phyloP scores from a whole-genome alignment of 2,329 filamentous ascomycete genomes.

The Amesomyces nigricolor region DNA sequence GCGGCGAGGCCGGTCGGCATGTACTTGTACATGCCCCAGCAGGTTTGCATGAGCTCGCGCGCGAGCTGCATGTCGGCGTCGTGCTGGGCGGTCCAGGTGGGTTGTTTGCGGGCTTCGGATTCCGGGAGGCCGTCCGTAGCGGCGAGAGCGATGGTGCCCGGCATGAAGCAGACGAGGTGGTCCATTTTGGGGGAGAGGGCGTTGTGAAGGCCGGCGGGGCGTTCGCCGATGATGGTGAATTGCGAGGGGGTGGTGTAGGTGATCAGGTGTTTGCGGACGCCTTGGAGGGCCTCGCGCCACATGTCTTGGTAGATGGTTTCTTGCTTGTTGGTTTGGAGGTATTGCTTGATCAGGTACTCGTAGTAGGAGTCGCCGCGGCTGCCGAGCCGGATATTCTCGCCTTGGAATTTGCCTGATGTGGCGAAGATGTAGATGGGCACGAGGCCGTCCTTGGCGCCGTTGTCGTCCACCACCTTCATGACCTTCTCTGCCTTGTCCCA shows the following conservation, averaged over 20 bases:
- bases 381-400: conserved; percentile 81
- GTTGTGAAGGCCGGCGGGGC: conserved; percentile 64
- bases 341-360: conserved; percentile 98
- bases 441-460: conserved; percentile 71
- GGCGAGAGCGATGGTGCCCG: conserved; percentile 86
- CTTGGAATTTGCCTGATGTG: conserved; percentile 70
- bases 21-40: conserved; percentile 94
- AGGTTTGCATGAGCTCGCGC: conserved; percentile 88
- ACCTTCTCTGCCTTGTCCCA: conserved; percentile 90
- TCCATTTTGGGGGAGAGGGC: conserved; percentile 87
- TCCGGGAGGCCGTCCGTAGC: conserved; percentile 75
- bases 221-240: conserved; percentile 86
- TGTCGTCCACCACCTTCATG: conserved; percentile 84
- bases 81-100: conserved; percentile 69
- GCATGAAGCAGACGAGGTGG: conserved; percentile 95
- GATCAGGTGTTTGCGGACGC: conserved; percentile 85
- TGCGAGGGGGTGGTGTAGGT: conserved; percentile 77
- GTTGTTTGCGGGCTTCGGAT: conserved; percentile 64
- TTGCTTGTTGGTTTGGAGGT: conserved; percentile 82
- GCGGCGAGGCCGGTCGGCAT: conserved; percentile 88
- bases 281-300: conserved; percentile 81
- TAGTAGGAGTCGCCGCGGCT: conserved; percentile 97
- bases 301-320: conserved; percentile 84
- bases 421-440: conserved; percentile 89
- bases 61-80: conserved; percentile 85